Conservation (phyloP, 805 yeast species). For the Yamadazyma insecticola region DNA sequence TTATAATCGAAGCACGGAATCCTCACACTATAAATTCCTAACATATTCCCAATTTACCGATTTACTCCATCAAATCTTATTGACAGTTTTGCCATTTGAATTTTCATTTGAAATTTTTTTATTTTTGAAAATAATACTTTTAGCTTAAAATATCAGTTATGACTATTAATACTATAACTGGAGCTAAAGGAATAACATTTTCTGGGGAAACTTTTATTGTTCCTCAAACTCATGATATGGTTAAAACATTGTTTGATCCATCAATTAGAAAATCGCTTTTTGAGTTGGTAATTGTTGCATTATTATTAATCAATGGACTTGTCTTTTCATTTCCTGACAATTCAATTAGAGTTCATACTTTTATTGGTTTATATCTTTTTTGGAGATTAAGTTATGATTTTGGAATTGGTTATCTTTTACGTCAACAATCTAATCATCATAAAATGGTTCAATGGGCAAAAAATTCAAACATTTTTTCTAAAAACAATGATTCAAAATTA, state of each 20-base stretch:
- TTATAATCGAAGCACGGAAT: too few species aligned
- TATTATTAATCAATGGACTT: conserved; percentile 23
- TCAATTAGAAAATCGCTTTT: conserved; percentile 61
- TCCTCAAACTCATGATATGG: conserved; percentile 79
- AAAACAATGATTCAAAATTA: conserved; percentile 23
- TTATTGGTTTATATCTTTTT: conserved; percentile 55
- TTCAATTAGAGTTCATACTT: conserved; percentile 28
- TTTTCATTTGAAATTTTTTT: not conserved
- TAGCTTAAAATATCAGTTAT: not conserved
- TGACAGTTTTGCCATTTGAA: too few species aligned
- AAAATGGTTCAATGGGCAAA: conserved; percentile 50
- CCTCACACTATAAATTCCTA: too few species aligned
- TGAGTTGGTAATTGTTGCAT: conserved; percentile 54
- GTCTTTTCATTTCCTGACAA: conserved; percentile 26
- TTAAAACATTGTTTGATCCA: conserved; percentile 75
- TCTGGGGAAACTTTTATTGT: conserved; percentile 41
- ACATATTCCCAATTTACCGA: too few species aligned
- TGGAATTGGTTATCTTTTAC: conserved; percentile 72
- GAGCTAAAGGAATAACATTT: conserved; percentile 41
- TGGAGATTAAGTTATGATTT: conserved; percentile 76
- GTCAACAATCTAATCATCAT: conserved; percentile 59
- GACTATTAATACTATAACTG: conserved; percentile 20
- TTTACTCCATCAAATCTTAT: too few species aligned
- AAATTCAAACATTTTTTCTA: conserved; percentile 21
- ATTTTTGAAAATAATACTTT: not conserved